phyloP scores from a whole-genome alignment of 805 yeast genomes.

The Yamadazyma phyllophila region DNA sequence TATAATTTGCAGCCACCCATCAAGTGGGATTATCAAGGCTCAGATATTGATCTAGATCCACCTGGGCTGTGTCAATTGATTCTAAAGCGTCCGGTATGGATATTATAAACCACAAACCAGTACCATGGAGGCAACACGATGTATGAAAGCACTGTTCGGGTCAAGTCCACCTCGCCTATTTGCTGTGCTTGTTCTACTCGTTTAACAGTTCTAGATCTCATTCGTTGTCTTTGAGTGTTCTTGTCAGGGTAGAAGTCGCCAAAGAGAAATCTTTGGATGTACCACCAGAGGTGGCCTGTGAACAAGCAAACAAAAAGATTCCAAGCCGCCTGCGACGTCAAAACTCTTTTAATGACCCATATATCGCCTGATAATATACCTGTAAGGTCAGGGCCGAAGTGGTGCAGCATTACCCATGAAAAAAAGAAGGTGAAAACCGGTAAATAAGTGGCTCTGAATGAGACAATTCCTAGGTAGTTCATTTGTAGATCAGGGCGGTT shows the following conservation, averaged over 20 bases:
- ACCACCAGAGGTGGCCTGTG: conserved; percentile 38
- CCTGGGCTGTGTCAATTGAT: neutral
- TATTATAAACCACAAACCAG: conserved; percentile 22
- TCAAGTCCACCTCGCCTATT: conserved; percentile 10
- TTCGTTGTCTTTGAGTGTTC: conserved; percentile 14
- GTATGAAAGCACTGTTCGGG: conserved; percentile 10
- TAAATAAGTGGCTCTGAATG: conserved; percentile 6
- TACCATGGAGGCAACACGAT: conserved; percentile 36
- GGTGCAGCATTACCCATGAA: conserved; percentile 5
- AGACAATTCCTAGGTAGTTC: conserved; percentile 9
- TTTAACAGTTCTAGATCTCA: conserved; percentile 14
- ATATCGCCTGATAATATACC: conserved; percentile 9
- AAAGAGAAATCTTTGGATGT: conserved; percentile 16
- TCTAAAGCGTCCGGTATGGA: conserved; percentile 8
- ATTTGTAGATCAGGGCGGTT: conserved; percentile 19
- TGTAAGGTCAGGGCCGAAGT: neutral
- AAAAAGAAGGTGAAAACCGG: conserved; percentile 8
- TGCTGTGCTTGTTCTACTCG: conserved; percentile 10
- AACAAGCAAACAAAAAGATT: conserved; percentile 16
- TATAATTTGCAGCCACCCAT: no score
- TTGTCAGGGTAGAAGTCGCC: conserved; percentile 15
- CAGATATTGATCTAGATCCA: no score
- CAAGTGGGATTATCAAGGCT: no score
- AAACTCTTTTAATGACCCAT: neutral
- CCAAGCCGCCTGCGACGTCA: conserved; percentile 14